phyloP scores from a whole-genome alignment of 108 stramenopile genomes.

The Cylindrotheca closterium region DNA sequence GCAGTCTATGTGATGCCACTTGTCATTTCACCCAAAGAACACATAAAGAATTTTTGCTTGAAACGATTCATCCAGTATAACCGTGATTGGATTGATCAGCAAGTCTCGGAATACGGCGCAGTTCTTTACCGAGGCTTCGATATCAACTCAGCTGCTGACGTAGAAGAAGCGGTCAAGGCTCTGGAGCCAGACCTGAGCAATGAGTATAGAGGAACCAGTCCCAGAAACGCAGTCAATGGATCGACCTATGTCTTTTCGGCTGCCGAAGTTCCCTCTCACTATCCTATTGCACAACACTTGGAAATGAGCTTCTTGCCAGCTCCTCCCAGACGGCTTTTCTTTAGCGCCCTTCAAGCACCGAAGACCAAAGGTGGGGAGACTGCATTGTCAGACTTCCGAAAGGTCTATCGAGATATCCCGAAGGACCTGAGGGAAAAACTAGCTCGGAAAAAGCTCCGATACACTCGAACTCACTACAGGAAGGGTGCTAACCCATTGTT shows the following conservation, averaged over 20 bases:
- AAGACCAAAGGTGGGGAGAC: slow-evolving; percentile 32
- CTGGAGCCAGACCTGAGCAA: slow-evolving; percentile 38
- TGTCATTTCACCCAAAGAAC: slow-evolving; percentile 1
- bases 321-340: slow-evolving; percentile 34
- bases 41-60: slow-evolving; percentile 6
- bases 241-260: slow-evolving; percentile 40
- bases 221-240: slow-evolving; percentile 24
- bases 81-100: slow-evolving; percentile 33
- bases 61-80: slow-evolving; percentile 18
- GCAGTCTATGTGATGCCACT: slow-evolving; percentile 4
- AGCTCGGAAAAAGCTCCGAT: slow-evolving; percentile 32
- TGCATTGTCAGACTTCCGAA: slow-evolving; percentile 37
- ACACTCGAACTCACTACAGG: slow-evolving; percentile 34
- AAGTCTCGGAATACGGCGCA: slow-evolving; percentile 42
- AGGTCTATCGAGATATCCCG: slow-evolving; percentile 29
- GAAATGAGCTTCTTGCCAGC: slow-evolving; percentile 41
- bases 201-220: slow-evolving; percentile 47
- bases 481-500: slow-evolving; percentile 6
- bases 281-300: slow-evolving; percentile 43
- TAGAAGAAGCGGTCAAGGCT: slow-evolving; percentile 21
- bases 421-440: slow-evolving; percentile 33
- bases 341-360: slow-evolving; percentile 30
- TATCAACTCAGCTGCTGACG: slow-evolving; percentile 16
- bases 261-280: slow-evolving; percentile 36
- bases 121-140: slow-evolving; percentile 51